phyloP scores from a whole-genome alignment of 345 rosid genomes.

The Eucalyptus viminalis region DNA sequence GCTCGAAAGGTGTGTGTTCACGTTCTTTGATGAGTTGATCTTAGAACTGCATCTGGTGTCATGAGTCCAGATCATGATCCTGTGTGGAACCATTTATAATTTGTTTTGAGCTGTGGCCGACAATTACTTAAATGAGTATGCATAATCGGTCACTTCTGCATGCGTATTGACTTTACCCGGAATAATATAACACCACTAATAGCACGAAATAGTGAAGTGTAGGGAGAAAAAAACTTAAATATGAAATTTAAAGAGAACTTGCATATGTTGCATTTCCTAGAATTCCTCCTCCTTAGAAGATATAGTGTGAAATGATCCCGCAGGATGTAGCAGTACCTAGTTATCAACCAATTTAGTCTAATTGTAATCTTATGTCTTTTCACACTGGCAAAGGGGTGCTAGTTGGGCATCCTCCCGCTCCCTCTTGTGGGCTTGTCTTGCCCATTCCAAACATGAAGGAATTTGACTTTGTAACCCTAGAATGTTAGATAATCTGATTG shows the following conservation, averaged over 20 bases:
- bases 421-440: neutral
- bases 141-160: neutral
- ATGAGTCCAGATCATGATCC: neutral
- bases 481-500: neutral
- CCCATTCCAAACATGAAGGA: neutral
- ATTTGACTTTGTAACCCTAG: neutral
- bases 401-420: neutral
- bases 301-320: neutral
- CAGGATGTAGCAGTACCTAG: neutral
- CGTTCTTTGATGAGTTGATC: neutral
- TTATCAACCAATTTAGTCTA: neutral
- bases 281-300: neutral
- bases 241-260: neutral
- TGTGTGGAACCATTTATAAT: neutral
- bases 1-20: conserved; percentile 19
- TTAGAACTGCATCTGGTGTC: neutral
- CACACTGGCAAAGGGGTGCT: neutral
- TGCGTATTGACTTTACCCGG: neutral
- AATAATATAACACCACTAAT: neutral
- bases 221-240: neutral
- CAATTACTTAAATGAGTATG: neutral
- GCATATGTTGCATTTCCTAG: neutral
- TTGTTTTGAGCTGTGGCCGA: neutral
- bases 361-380: neutral
- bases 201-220: neutral